Conservation (phyloP, 257 asterid genomes). For the Nemophila menziesii region DNA sequence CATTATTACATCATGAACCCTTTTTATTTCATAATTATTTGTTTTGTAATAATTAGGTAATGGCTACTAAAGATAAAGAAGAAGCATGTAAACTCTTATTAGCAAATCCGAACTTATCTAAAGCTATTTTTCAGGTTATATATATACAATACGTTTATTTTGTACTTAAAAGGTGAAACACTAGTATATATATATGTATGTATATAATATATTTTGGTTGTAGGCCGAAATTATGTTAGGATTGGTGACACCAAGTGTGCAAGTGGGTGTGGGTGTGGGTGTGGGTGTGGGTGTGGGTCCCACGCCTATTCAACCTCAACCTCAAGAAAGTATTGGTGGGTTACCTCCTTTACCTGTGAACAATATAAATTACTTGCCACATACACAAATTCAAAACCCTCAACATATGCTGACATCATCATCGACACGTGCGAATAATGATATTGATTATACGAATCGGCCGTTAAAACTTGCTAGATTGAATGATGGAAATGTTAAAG, state of each 20-base stretch:
- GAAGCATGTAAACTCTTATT: conserved; percentile 60
- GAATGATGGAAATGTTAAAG: no score
- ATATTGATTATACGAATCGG: no score
- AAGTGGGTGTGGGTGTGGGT: no score
- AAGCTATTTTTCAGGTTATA: conserved; percentile 83
- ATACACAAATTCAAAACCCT: no score
- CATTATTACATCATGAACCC: neutral
- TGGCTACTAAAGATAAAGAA: conserved; percentile 79
- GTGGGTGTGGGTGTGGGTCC: no score
- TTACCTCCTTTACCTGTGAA: no score
- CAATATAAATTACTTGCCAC: no score
- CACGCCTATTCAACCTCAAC: no score
- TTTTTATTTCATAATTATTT: neutral
- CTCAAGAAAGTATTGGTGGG: no score
- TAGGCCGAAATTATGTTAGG: conserved; percentile 83
- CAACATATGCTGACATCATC: no score
- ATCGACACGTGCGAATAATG: no score
- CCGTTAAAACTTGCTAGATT: no score
- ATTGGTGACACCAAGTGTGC: conserved; percentile 66
- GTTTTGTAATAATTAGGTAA: conserved; percentile 30
- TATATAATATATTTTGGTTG: conserved; percentile 18
- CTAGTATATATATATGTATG: neutral
- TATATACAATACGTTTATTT: conserved; percentile 2
- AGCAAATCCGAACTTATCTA: conserved; percentile 54
- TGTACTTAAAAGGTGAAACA: neutral